Conservation (phyloP, 768 basidiomycete genomes). For the Tephrocybe rancida region DNA sequence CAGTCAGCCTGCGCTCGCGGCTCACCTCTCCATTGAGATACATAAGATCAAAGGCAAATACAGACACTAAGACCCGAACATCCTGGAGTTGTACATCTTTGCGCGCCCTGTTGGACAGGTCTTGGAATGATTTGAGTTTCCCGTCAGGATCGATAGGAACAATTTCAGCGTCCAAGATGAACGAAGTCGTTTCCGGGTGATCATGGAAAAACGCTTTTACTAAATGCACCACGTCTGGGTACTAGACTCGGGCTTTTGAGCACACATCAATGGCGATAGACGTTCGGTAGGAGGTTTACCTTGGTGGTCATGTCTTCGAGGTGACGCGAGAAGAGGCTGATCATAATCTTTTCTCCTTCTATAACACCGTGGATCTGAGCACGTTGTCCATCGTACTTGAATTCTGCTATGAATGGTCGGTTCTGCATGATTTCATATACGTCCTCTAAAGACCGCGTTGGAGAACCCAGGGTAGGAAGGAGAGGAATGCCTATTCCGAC, state of each 20-base stretch:
- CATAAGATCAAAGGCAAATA: slow-evolving; percentile 91
- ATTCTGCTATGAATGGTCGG: slow-evolving; percentile 80
- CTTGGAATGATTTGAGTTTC: slow-evolving; percentile 79
- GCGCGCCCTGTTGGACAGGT: slow-evolving; percentile 80
- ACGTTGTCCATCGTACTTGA: slow-evolving; percentile 89
- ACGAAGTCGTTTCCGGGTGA: slow-evolving; percentile 49
- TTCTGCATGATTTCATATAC: slow-evolving; percentile 73
- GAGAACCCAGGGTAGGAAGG: slow-evolving; percentile 85
- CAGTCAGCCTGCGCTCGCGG: slow-evolving; percentile 1
- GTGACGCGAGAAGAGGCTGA: slow-evolving; percentile 85
- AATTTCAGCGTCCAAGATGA: slow-evolving; percentile 86
- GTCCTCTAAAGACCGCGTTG: slow-evolving; percentile 80
- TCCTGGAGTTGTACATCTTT: slow-evolving; percentile 80
- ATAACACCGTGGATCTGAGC: slow-evolving; percentile 73
- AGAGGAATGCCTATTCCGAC: slow-evolving; percentile 67
- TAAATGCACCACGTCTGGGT: slow-evolving; percentile 77
- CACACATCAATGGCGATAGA: background rate
- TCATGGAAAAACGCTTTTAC: slow-evolving; percentile 51
- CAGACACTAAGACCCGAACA: slow-evolving; percentile 77
- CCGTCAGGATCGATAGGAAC: slow-evolving; percentile 78
- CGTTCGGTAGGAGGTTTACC: slow-evolving; percentile 34
- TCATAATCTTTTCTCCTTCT: slow-evolving; percentile 30
- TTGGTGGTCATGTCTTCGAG: slow-evolving; percentile 93
- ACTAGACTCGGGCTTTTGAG: slow-evolving; percentile 45
- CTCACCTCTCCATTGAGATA: slow-evolving; percentile 77